Evolutionary conservation across 1,139 yeast genomes (phyloP).

Genomic region (Geotrichum cucujoidarum): DNA sequence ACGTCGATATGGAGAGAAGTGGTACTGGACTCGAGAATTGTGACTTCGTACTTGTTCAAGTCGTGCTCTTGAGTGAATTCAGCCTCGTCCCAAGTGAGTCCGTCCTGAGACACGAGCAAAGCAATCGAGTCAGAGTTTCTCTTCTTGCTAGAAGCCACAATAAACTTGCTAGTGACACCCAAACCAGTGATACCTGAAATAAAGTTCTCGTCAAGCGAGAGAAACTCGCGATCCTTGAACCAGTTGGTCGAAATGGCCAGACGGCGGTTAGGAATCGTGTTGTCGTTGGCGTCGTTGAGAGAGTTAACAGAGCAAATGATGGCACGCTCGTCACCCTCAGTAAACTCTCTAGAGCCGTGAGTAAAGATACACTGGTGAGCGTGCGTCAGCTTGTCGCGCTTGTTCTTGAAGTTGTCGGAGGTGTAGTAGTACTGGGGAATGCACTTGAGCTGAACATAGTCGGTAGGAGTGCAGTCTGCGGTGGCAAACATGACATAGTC

Average conservation of each 20-base stretch:
- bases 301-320: constrained; percentile 49
- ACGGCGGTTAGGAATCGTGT: constrained; percentile 41
- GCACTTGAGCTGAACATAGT: constrained; percentile 36
- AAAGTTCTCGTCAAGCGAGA: constrained; percentile 32
- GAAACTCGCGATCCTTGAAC: constrained; percentile 41
- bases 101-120: constrained; percentile 58
- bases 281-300: constrained; percentile 41
- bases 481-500: constrained; percentile 43
- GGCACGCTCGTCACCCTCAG: constrained; percentile 41
- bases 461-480: constrained; percentile 38
- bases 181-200: constrained; percentile 44
- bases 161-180: constrained; percentile 47
- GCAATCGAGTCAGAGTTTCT: constrained; percentile 39
- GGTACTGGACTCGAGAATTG: constrained; percentile 53
- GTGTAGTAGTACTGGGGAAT: constrained; percentile 44
- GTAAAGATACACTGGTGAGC: constrained; percentile 48
- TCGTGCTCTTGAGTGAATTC: constrained; percentile 44
- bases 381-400: constrained; percentile 38
- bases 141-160: constrained; percentile 42
- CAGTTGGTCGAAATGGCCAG: constrained; percentile 51
- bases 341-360: constrained; percentile 42
- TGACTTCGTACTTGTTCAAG: constrained; percentile 42
- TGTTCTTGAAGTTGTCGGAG: constrained; percentile 48
- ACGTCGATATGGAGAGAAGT: constrained; percentile 53
- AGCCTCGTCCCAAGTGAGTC: constrained; percentile 47